Conservation (phyloP, 805 yeast species). For the Candida xiaguanensis region DNA sequence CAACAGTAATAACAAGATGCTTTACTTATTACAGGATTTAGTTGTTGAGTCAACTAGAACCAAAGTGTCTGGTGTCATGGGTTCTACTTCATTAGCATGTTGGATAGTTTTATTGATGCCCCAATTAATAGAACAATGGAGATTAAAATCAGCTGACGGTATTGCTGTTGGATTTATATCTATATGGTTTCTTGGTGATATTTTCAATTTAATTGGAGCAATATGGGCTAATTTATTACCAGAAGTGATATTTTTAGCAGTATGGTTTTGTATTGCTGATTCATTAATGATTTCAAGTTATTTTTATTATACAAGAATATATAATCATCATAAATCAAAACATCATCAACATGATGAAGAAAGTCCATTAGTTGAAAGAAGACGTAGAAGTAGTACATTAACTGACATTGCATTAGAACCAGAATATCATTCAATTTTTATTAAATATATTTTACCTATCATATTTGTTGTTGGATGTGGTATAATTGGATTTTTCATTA, state of each 20-base stretch:
- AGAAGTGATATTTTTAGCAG: constrained; percentile 63
- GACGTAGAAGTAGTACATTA: constrained; percentile 51
- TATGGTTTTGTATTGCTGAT: constrained; percentile 78
- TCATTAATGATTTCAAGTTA: constrained; percentile 53
- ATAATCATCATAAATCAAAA: constrained; percentile 16
- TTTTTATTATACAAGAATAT: constrained; percentile 50
- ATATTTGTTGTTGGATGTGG: constrained; percentile 63
- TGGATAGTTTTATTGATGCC: constrained; percentile 77
- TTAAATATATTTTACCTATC: constrained; percentile 55
- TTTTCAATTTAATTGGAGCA: constrained; percentile 64
- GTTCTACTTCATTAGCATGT: constrained; percentile 71
- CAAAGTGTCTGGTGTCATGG: constrained; percentile 56
- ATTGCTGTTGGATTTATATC: constrained; percentile 63
- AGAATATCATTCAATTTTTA: constrained; percentile 42
- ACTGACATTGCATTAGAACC: constrained; percentile 49
- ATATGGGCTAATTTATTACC: constrained; percentile 69
- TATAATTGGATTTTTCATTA: constrained; percentile 51
- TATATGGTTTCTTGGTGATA: constrained; percentile 72
- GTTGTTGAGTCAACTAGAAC: constrained; percentile 5
- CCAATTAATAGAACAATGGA: constrained; percentile 78
- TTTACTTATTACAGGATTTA: constrained; percentile 1
- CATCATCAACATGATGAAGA: constrained; percentile 14
- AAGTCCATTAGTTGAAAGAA: constrained; percentile 12
- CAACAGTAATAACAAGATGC: too few species aligned
- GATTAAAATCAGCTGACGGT: constrained; percentile 71